Percentiles rank a stretch among this genome's conserved stretches.
phyloP scores from a whole-genome alignment of 2,329 filamentous ascomycete species.

The Zasmidium citrigriseum region DNA sequence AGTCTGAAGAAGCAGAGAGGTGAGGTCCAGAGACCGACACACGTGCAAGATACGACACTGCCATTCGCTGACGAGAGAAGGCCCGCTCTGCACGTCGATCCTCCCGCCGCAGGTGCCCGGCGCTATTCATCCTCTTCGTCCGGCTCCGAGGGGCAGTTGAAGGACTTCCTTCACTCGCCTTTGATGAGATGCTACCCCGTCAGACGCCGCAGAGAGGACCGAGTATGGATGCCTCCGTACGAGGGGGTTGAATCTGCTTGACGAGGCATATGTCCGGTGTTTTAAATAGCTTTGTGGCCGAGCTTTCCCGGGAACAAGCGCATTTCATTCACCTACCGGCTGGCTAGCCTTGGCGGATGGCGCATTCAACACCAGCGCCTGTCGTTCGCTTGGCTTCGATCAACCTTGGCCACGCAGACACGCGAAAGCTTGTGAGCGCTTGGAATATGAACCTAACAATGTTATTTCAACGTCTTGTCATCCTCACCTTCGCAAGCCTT shows the following conservation, averaged over 20 bases:
- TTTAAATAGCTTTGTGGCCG: too few species aligned
- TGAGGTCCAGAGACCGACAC: too few species aligned
- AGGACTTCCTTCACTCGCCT: too few species aligned
- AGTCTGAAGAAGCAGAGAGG: neutral
- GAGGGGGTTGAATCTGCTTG: too few species aligned
- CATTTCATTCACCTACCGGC: neutral
- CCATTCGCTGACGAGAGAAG: too few species aligned
- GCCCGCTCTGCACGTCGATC: neutral
- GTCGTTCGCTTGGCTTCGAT: neutral
- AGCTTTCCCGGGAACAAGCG: too few species aligned
- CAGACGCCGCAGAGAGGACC: too few species aligned
- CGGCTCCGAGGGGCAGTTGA: neutral
- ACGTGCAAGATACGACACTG: too few species aligned
- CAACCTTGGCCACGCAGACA: neutral
- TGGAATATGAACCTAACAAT: neutral
- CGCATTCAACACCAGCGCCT: neutral
- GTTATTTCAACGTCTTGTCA: neutral
- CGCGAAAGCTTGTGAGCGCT: neutral
- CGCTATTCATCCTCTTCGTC: neutral
- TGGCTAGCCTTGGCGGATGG: neutral
- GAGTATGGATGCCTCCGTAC: too few species aligned
- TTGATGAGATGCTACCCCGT: too few species aligned
- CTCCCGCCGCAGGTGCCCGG: neutral
- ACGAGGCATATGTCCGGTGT: too few species aligned
- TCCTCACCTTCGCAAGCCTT: neutral